Evolutionary conservation across 306 rosid species (phyloP), one percentile per base, ranked within the genome.

Genomic region (Begonia masoniana): DNA sequence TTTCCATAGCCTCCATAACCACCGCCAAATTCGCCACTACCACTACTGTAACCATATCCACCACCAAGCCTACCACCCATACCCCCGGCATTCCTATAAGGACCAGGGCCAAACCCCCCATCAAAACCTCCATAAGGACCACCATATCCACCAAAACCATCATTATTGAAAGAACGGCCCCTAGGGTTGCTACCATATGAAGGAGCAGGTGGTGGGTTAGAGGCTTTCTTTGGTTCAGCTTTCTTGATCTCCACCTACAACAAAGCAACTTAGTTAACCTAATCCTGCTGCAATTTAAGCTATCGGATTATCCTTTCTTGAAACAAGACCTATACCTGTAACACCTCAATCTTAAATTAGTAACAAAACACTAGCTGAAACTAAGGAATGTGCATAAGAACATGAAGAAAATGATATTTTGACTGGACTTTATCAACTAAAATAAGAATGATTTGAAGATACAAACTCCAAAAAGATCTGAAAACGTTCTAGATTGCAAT

Each of bases 161-260:
- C 95, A 75, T 31, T 31, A 31, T 61, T 78, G 81, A 80, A 85
- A 76, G 94, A 67, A 63, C 85, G 94, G 56, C 80, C 74, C 91
- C 97, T 89, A 89, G 95, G 80, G 45, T 85, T 83, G 80, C 95
- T 82, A 89, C 77, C 85, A 73, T 76, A 89, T 55, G 95, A 66
- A 76, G 95, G 87, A 71, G 70, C 78, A 78, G 80, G 76, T 62
- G 77, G 77, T 63, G 94, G 79, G 84, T 83, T 85, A 66, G 97
- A 85, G 91, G 88, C 72, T 82, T 85, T 89, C 91, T 80, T 85
- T 77, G 97, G 95, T 83, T 85, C 97, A 64, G 94, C 97, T 81
- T 89, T 89, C 91, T 89, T 89, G 94, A 89, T 81, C 91, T 89
- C 97, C 92, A 89, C 97, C 97, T 89, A 89, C 97, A 89, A 85